These are phyloP conservation scores for Sporothrix euskadiensis DNA, from an alignment of 2,329 filamentous ascomycete genomes.

Conservation along the genomic window DNA sequence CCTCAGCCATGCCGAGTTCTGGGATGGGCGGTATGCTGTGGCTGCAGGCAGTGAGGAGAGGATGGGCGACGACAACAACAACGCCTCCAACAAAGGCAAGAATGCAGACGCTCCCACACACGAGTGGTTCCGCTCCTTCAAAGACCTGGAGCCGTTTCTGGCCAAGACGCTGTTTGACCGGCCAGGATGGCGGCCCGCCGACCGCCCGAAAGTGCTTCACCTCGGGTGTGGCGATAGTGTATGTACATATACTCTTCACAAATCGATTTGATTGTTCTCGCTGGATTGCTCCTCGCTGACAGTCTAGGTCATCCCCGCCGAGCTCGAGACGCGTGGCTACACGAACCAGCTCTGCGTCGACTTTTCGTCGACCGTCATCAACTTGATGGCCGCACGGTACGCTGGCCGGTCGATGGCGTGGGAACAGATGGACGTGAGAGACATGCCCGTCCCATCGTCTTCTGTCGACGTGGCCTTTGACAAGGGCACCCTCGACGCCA, in stretches of 20 bases:
- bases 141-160: slow-evolving; percentile 52
- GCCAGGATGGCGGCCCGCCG: slow-evolving; percentile 34
- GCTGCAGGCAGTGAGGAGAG: slow-evolving; percentile 38
- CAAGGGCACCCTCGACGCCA: slow-evolving; percentile 57
- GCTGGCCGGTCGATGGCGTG: slow-evolving; percentile 49
- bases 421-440: slow-evolving; percentile 43
- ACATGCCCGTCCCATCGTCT: slow-evolving; percentile 29
- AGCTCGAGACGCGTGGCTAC: slow-evolving; percentile 52
- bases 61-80: slow-evolving; percentile 15
- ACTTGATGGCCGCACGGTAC: slow-evolving; percentile 52
- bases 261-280: not conserved
- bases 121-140: slow-evolving; percentile 57
- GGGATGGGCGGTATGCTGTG: slow-evolving; percentile 50
- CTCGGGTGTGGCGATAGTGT: slow-evolving; percentile 54
- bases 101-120: slow-evolving; percentile 42
- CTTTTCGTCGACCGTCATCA: slow-evolving; percentile 56
- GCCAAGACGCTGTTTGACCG: slow-evolving; percentile 44
- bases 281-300: not conserved
- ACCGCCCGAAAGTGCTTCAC: slow-evolving; percentile 52
- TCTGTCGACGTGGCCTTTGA: slow-evolving; percentile 60
- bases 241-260: not conserved
- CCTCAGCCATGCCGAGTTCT: slow-evolving; percentile 49
- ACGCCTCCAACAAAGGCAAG: not conserved
- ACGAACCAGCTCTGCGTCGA: slow-evolving; percentile 56
- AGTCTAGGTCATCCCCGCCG: slow-evolving; percentile 52